phyloP scores from a whole-genome alignment of 495 filamentous ascomycete species.

The Glutinoglossum americanum region DNA sequence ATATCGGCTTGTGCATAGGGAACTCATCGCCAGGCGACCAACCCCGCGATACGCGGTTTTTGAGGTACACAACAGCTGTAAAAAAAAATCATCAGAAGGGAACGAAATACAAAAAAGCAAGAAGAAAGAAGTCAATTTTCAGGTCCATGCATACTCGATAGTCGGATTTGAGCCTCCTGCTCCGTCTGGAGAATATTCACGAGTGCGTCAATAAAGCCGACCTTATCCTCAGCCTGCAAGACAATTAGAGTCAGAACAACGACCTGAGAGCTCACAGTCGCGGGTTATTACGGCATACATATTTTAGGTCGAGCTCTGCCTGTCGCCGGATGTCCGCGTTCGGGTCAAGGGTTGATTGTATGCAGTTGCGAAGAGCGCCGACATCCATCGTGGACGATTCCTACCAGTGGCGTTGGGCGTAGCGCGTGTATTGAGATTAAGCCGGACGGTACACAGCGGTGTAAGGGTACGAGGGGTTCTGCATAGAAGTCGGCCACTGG shows the following conservation, averaged over 20 bases:
- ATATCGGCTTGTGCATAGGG: slow-evolving; percentile 43
- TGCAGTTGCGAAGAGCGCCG: slow-evolving; percentile 62
- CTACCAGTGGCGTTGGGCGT: not conserved
- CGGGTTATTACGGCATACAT: slow-evolving; percentile 34
- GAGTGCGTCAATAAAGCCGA: slow-evolving; percentile 76
- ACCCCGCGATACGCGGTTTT: slow-evolving; percentile 81
- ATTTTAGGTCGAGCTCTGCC: slow-evolving; percentile 84
- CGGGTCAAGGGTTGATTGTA: slow-evolving; percentile 65
- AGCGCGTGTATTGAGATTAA: not conserved
- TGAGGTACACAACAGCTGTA: slow-evolving; percentile 86
- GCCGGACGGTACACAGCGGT: not conserved
- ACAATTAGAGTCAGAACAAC: slow-evolving; percentile 8
- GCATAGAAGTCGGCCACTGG: not conserved
- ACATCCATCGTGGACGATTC: slow-evolving; percentile 52
- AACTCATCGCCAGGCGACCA: slow-evolving; percentile 64
- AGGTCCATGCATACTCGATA: slow-evolving; percentile 47
- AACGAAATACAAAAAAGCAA: slow-evolving; percentile 4
- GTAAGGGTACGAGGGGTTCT: not conserved
- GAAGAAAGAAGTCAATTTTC: slow-evolving; percentile 2
- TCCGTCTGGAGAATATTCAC: slow-evolving; percentile 78
- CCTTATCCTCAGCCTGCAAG: slow-evolving; percentile 68
- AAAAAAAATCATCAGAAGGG: slow-evolving; percentile 4
- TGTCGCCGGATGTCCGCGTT: slow-evolving; percentile 68
- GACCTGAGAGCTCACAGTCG: slow-evolving; percentile 2
- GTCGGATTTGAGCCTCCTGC: slow-evolving; percentile 57